These are phyloP conservation scores for Phytophthora idaei DNA, from an alignment of 352 stramenopile genomes.

Conservation along the genomic window DNA sequence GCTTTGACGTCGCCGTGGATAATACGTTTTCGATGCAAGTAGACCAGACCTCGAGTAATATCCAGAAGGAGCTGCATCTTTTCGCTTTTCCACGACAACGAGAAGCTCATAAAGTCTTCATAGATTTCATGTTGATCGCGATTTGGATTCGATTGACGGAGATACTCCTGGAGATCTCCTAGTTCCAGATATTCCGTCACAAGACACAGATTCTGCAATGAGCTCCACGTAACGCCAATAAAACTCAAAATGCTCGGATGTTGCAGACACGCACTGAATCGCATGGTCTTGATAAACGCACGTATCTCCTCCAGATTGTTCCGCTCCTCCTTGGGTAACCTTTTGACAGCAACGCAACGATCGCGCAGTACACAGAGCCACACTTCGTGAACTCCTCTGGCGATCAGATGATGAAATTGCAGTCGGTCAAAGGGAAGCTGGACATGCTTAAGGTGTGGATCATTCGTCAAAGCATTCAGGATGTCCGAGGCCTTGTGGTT, in stretches of 20 bases:
- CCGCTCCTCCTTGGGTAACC: constrained; percentile 27
- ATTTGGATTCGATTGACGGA: constrained; percentile 23
- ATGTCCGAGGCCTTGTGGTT: constrained; percentile 6
- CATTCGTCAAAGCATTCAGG: constrained; percentile 31
- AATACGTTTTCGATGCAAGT: constrained; percentile 49
- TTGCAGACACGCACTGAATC: constrained; percentile 33
- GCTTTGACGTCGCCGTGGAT: constrained; percentile 65
- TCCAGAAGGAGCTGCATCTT: constrained; percentile 56
- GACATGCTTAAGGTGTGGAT: constrained; percentile 26
- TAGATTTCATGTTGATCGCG: constrained; percentile 4
- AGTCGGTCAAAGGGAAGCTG: constrained; percentile 45
- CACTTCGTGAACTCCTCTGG: constrained; percentile 38
- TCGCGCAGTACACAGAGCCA: constrained; percentile 40
- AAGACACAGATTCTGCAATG: constrained; percentile 49
- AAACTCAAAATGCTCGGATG: constrained; percentile 51
- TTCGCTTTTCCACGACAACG: constrained; percentile 45
- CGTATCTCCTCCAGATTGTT: constrained; percentile 33
- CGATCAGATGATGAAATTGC: constrained; percentile 40
- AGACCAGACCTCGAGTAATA: constrained; percentile 49
- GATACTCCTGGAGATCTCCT: constrained; percentile 44
- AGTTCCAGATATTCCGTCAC: constrained; percentile 52
- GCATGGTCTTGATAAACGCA: constrained; percentile 44
- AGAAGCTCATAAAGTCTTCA: constrained; percentile 29
- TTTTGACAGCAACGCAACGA: constrained; percentile 48
- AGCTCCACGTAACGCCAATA: constrained; percentile 49